Evolutionary conservation across 306 rosid species (phyloP).

Genomic region (Cicer arietinum): DNA sequence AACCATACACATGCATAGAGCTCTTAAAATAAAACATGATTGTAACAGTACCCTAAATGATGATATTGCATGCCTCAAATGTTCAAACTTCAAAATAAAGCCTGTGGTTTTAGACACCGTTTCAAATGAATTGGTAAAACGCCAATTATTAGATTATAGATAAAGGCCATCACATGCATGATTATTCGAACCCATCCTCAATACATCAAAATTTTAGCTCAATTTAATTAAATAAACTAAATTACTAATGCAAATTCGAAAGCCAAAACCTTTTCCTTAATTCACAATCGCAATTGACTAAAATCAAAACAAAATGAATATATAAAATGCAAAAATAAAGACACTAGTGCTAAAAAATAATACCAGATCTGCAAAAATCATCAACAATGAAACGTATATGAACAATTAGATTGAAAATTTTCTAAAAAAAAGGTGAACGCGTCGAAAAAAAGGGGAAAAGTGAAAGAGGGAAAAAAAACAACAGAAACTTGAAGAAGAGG

Average conservation of each 20-base stretch:
- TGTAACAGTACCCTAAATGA: slow-evolving; percentile 3
- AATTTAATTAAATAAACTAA: slow-evolving; percentile 2
- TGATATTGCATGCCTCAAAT: background rate
- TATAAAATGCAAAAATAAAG: background rate
- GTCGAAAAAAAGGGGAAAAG: background rate
- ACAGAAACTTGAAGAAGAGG: background rate
- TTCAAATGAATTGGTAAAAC: slow-evolving; percentile 7
- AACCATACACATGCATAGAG: background rate
- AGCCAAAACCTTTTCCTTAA: background rate
- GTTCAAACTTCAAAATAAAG: slow-evolving; percentile 11
- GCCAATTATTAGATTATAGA: background rate
- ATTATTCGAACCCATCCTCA: slow-evolving; percentile 7
- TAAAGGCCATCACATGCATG: background rate
- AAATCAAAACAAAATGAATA: background rate
- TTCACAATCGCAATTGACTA: background rate
- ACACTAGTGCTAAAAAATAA: background rate
- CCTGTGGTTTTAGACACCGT: background rate
- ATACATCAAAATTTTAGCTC: slow-evolving; percentile 1
- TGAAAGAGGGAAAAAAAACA: background rate
- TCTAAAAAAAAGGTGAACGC: background rate
- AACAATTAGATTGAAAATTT: slow-evolving; percentile 14
- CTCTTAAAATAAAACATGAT: background rate
- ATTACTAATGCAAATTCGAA: background rate
- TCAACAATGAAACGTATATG: background rate
- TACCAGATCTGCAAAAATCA: slow-evolving; percentile 44